Conservation (phyloP, 768 basidiomycete genomes). For the Phanerochaete sordida region DNA sequence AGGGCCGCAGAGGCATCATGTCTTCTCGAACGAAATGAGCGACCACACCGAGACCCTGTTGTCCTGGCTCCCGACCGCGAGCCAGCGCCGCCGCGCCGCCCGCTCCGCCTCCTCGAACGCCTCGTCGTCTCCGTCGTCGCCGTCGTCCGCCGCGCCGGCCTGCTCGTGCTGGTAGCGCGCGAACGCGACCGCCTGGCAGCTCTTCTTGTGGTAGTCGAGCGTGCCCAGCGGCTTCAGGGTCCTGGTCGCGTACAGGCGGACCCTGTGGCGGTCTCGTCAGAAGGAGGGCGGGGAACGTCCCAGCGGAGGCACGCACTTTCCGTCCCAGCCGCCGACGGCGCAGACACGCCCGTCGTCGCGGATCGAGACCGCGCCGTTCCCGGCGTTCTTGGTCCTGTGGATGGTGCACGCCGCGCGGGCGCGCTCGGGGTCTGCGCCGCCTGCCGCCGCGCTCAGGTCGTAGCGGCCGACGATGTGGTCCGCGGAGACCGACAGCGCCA, state of each 20-base stretch:
- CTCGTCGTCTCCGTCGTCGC: slow-evolving; percentile 19
- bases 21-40: slow-evolving; percentile 21
- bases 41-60: slow-evolving; percentile 25
- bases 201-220: slow-evolving; percentile 75
- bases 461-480: slow-evolving; percentile 76
- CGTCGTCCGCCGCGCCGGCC: not conserved
- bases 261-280: slow-evolving; percentile 37
- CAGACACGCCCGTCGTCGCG: slow-evolving; percentile 74
- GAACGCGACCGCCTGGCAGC: slow-evolving; percentile 75
- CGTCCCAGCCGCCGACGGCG: slow-evolving; percentile 94
- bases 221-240: slow-evolving; percentile 82
- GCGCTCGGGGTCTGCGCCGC: slow-evolving; percentile 14
- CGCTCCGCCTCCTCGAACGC: slow-evolving; percentile 21
- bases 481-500: slow-evolving; percentile 81
- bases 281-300: not conserved
- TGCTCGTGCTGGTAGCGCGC: slow-evolving; percentile 28
- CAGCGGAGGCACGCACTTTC: slow-evolving; percentile 54
- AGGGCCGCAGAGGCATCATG: no score
- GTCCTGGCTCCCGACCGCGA: slow-evolving; percentile 23
- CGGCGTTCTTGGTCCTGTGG: slow-evolving; percentile 70
- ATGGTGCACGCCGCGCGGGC: slow-evolving; percentile 27
- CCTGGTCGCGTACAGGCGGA: slow-evolving; percentile 80
- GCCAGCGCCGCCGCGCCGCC: slow-evolving; percentile 21
- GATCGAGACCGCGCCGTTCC: slow-evolving; percentile 75
- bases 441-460: slow-evolving; percentile 39